These are phyloP conservation scores for Pyrus betulifolia DNA, from an alignment of 306 rosid species.

Conservation along the genomic window DNA sequence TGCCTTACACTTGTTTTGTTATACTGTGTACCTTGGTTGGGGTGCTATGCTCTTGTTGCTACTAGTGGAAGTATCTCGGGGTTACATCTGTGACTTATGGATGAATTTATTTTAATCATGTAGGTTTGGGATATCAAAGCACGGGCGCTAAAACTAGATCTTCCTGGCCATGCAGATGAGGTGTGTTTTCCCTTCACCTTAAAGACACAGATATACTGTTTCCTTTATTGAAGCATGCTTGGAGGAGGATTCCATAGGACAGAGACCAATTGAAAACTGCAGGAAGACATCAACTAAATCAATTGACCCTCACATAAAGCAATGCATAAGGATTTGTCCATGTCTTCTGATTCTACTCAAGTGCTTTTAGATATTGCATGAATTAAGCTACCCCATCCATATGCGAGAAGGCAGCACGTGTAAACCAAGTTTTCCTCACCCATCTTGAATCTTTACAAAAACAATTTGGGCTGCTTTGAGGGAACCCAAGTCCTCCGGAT, in stretches of 20 bases:
- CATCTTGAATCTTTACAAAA: neutral
- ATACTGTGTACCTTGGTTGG: neutral
- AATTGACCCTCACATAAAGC: neutral
- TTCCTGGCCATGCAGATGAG: slow-evolving; percentile 95
- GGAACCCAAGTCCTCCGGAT: neutral
- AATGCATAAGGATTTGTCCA: neutral
- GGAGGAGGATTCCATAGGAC: neutral
- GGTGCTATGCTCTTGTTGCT: neutral
- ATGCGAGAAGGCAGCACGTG: neutral
- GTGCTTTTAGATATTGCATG: neutral
- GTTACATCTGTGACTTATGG: neutral
- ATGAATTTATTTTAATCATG: slow-evolving; percentile 4
- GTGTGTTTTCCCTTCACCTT: slow-evolving; percentile 30
- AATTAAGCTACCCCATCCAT: neutral
- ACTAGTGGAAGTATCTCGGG: neutral
- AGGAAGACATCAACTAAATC: neutral
- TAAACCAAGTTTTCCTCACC: neutral
- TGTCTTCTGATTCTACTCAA: neutral
- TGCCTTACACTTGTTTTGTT: neutral
- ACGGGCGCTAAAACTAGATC: slow-evolving; percentile 78
- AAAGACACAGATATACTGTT: neutral
- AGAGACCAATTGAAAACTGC: neutral
- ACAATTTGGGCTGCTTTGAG: neutral
- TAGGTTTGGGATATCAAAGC: slow-evolving; percentile 94
- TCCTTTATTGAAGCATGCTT: neutral